Evolutionary conservation across 352 stramenopile genomes (phyloP).

Genomic region (Globisporangium abappressorium): DNA sequence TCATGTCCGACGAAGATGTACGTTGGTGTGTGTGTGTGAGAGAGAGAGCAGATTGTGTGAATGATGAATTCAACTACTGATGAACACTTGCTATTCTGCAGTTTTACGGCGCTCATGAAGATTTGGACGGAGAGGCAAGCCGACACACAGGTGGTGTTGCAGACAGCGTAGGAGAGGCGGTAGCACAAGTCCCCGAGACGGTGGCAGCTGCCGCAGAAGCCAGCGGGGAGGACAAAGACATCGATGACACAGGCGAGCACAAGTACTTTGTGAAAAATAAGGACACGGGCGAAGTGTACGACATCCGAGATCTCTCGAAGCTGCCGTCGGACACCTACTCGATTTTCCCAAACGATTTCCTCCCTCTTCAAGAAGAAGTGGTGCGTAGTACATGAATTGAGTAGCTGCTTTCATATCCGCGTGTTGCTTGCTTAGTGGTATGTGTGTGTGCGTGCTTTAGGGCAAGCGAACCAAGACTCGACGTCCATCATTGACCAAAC

Average conservation of each 20-base stretch:
- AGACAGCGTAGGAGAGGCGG: conserved; percentile 11
- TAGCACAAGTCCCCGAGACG: conserved; percentile 11
- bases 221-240: conserved; percentile 6
- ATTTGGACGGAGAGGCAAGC: conserved; percentile 34
- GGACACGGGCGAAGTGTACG: conserved; percentile 77
- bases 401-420: not conserved
- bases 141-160: conserved; percentile 13
- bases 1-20: conserved; percentile 65
- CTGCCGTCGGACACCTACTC: conserved; percentile 65
- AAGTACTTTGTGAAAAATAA: conserved; percentile 83
- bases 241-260: conserved; percentile 28
- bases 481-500: conserved; percentile 57
- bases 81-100: conserved; percentile 13
- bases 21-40: conserved; percentile 1
- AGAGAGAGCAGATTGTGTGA: not conserved
- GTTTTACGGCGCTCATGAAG: conserved; percentile 75
- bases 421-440: not conserved
- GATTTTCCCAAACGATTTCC: conserved; percentile 76
- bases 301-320: conserved; percentile 62
- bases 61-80: not conserved
- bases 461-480: conserved; percentile 46
- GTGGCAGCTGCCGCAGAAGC: not conserved
- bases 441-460: conserved; percentile 19
- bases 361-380: conserved; percentile 39
- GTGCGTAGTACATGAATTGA: not conserved